Conservation (phyloP, 2,329 filamentous ascomycete genomes). For the Aureobasidium namibiae region DNA sequence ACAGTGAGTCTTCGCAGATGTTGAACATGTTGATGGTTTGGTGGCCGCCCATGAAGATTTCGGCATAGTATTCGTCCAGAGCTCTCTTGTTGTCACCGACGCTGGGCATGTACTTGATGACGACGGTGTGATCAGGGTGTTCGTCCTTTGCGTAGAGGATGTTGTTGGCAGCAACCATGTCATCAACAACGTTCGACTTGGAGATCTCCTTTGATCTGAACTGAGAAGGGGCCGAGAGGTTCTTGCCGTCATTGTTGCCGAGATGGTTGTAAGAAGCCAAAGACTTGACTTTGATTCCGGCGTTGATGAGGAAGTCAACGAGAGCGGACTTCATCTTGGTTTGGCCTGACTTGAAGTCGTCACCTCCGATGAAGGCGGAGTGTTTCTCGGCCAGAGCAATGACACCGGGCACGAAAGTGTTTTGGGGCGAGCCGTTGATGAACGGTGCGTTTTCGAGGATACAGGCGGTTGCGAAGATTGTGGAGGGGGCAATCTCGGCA, state of each 20-base stretch:
- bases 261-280: slow-evolving; percentile 99
- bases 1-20: slow-evolving; percentile 94
- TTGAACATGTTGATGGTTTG: slow-evolving; percentile 99
- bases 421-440: slow-evolving; percentile 98
- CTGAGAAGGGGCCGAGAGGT: slow-evolving; percentile 92
- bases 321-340: slow-evolving; percentile 99
- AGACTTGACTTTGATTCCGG: slow-evolving; percentile 96
- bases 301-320: slow-evolving; percentile 96
- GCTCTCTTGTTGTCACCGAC: slow-evolving; percentile 99
- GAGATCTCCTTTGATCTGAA: slow-evolving; percentile 99
- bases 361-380: slow-evolving; percentile 85
- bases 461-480: slow-evolving; percentile 88
- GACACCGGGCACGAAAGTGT: slow-evolving; percentile 93
- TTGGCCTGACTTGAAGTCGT: slow-evolving; percentile 99
- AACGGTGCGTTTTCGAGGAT: slow-evolving; percentile 87
- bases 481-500: slow-evolving; percentile 87
- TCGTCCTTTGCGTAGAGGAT: slow-evolving; percentile 87
- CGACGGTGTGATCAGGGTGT: slow-evolving; percentile 95
- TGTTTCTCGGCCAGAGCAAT: slow-evolving; percentile 83
- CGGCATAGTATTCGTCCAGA: slow-evolving; percentile 96
- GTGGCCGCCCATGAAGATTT: slow-evolving; percentile 98
- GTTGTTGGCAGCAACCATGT: slow-evolving; percentile 95
- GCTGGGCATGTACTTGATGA: slow-evolving; percentile 99
- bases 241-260: slow-evolving; percentile 99
- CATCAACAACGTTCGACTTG: slow-evolving; percentile 98